phyloP scores from a whole-genome alignment of 257 asterid genomes.

The Nicotiana attenuata region DNA sequence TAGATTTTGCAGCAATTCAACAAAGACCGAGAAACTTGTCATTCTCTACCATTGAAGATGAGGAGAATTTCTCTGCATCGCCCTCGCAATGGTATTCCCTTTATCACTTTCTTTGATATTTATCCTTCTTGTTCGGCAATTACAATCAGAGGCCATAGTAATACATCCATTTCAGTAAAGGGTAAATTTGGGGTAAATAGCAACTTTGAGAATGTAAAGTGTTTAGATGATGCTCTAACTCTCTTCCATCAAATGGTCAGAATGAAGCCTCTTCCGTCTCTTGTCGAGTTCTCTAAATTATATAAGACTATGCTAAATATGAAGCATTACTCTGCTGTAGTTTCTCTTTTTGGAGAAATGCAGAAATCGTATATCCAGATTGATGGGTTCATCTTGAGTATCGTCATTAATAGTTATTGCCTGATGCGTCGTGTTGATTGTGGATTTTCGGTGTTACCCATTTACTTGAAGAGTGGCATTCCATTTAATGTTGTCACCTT shows the following conservation, averaged over 20 bases:
- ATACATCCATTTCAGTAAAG: background rate
- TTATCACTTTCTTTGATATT: too few species aligned
- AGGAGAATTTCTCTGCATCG: too few species aligned
- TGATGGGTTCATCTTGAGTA: background rate
- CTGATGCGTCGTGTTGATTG: constrained; percentile 3
- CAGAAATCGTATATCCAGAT: background rate
- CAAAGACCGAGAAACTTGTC: too few species aligned
- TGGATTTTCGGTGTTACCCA: constrained; percentile 16
- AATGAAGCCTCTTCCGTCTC: constrained; percentile 13
- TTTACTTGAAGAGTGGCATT: constrained; percentile 15
- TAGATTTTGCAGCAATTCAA: too few species aligned
- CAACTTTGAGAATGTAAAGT: background rate
- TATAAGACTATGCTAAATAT: constrained; percentile 2
- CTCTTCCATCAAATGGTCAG: constrained; percentile 13
- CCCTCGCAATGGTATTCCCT: too few species aligned
- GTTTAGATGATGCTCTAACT: constrained; percentile 5
- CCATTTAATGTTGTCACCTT: background rate
- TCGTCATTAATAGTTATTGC: constrained; percentile 8
- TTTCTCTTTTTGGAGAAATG: constrained; percentile 20
- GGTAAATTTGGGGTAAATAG: background rate
- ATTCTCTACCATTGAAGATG: too few species aligned
- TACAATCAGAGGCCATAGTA: background rate
- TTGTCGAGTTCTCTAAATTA: constrained; percentile 6
- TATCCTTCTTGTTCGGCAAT: too few species aligned
- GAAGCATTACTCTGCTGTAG: background rate